Evolutionary conservation across 176 grass and related monocot species (phyloP).

Genomic region (Guadua angustifolia): DNA sequence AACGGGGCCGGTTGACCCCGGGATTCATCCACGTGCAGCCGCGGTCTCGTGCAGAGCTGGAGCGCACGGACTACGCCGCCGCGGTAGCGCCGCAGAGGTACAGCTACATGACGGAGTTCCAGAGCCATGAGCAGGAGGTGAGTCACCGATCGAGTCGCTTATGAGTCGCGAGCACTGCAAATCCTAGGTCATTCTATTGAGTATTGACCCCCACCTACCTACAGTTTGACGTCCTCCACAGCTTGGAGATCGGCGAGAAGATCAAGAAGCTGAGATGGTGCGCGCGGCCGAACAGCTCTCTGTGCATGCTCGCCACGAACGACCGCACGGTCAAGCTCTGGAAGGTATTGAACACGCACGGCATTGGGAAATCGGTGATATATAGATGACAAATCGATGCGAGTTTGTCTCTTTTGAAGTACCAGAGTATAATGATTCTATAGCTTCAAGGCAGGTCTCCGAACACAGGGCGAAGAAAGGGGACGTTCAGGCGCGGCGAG

Average conservation of each 20-base stretch:
- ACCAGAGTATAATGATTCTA: neutral
- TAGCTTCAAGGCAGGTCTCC: constrained; percentile 40
- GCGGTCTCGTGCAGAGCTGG: constrained; percentile 34
- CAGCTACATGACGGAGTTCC: constrained; percentile 56
- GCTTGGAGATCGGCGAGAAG: constrained; percentile 64
- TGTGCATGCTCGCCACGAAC: constrained; percentile 59
- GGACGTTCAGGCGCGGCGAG: neutral
- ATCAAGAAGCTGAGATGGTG: constrained; percentile 65
- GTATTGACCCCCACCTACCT: neutral
- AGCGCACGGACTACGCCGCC: constrained; percentile 37
- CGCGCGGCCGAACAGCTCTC: constrained; percentile 45
- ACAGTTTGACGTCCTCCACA: constrained; percentile 60
- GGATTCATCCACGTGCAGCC: neutral
- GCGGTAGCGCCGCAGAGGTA: constrained; percentile 42
- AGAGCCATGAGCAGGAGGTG: constrained; percentile 64
- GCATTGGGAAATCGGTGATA: neutral
- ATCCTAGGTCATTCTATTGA: neutral
- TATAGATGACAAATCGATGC: too few species aligned
- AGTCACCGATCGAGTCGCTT: neutral
- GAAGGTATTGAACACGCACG: constrained; percentile 44
- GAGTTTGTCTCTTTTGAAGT: too few species aligned
- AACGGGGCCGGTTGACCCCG: too few species aligned
- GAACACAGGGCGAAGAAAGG: constrained; percentile 31
- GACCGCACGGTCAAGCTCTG: constrained; percentile 66
- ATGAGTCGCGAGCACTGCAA: neutral